A percentile compares a stretch with the other conserved stretches of the same genome.
Conservation (phyloP, 2,329 filamentous ascomycete species). For the Xylaria sp. region DNA sequence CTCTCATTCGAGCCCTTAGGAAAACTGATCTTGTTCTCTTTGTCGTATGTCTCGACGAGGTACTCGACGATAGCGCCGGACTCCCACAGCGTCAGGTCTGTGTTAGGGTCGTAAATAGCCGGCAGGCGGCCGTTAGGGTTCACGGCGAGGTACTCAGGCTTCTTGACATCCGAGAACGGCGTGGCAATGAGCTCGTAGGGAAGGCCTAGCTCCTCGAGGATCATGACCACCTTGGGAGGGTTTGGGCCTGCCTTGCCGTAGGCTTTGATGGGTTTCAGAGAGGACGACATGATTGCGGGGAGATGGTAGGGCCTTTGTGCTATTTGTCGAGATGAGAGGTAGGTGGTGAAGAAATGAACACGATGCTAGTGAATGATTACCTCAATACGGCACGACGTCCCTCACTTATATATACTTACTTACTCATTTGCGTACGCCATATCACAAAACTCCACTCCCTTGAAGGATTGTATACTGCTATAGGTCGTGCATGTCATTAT, state of each 20-base stretch:
- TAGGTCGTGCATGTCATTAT: not conserved
- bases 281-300: slow-evolving; percentile 22
- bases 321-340: not conserved
- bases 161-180: slow-evolving; percentile 35
- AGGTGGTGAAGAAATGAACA: not conserved
- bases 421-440: not conserved
- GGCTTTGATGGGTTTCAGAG: slow-evolving; percentile 48
- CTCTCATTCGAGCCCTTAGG: slow-evolving; percentile 49
- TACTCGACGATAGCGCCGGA: slow-evolving; percentile 42
- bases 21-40: slow-evolving; percentile 52
- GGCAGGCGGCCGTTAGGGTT: slow-evolving; percentile 42
- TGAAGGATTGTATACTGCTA: not conserved
- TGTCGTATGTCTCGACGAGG: slow-evolving; percentile 52
- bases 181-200: slow-evolving; percentile 43
- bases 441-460: not conserved
- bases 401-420: not conserved
- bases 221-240: slow-evolving; percentile 48
- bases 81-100: slow-evolving; percentile 40
- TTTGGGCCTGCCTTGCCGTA: slow-evolving; percentile 47
- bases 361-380: not conserved
- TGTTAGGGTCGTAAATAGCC: slow-evolving; percentile 41
- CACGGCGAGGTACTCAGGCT: slow-evolving; percentile 29
- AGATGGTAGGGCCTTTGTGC: not conserved
- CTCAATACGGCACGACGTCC: not conserved
- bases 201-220: slow-evolving; percentile 48